A percentile compares a stretch with the other conserved stretches of the same genome.
phyloP scores from a whole-genome alignment of 2,329 filamentous ascomycete genomes.

The Sporothrix euskadiensis region DNA sequence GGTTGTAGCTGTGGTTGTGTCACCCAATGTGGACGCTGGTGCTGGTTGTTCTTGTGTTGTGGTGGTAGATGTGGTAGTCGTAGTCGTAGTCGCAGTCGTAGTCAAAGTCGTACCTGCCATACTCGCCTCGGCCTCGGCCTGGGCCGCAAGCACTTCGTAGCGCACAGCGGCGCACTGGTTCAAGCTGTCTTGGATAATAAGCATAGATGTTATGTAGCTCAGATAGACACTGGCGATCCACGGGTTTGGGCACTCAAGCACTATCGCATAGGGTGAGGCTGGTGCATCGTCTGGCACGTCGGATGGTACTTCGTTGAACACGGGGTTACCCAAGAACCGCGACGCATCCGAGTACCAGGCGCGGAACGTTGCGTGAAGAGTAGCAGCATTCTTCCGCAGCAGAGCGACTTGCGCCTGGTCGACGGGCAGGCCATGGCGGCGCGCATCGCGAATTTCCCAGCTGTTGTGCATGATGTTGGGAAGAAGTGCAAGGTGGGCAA shows the following conservation, averaged over 20 bases:
- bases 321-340: conserved; percentile 8
- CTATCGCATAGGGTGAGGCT: conserved; percentile 39
- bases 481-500: conserved; percentile 41
- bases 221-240: conserved; percentile 43
- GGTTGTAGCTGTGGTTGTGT: background rate
- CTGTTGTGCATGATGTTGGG: conserved; percentile 40
- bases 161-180: conserved; percentile 38
- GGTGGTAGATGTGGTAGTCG: background rate
- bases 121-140: conserved; percentile 1
- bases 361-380: conserved; percentile 38
- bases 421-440: conserved; percentile 36
- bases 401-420: conserved; percentile 37
- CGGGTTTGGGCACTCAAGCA: conserved; percentile 39
- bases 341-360: conserved; percentile 40
- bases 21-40: background rate
- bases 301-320: conserved; percentile 24
- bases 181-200: conserved; percentile 45
- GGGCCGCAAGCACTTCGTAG: background rate
- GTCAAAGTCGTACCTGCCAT: background rate
- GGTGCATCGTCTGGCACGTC: conserved; percentile 39
- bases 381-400: conserved; percentile 37
- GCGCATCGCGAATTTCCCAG: conserved; percentile 39
- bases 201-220: conserved; percentile 44
- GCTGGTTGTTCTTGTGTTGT: background rate
- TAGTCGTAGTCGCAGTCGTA: background rate